These are phyloP conservation scores for Ophiostoma pallidulum DNA, from an alignment of 2,329 filamentous ascomycete genomes.

Conservation along the genomic window DNA sequence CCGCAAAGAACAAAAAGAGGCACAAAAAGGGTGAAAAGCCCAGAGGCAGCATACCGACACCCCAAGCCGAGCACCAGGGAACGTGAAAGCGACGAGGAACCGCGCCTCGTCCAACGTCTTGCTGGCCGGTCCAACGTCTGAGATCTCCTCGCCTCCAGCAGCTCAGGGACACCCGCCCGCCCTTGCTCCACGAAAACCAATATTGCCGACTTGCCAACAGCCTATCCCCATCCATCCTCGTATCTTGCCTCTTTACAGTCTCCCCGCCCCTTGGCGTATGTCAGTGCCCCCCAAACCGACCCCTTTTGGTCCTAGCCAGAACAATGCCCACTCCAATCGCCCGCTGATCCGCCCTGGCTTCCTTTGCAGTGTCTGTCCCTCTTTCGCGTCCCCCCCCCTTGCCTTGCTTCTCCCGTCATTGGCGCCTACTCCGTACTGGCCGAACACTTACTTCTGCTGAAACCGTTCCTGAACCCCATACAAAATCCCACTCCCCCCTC, in stretches of 20 bases:
- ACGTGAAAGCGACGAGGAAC: too few species aligned
- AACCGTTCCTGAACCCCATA: conserved; percentile 10
- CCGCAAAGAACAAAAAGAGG: too few species aligned
- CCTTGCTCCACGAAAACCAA: too few species aligned
- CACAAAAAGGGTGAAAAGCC: too few species aligned
- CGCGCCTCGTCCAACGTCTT: too few species aligned
- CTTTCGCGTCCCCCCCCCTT: background rate
- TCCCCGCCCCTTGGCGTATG: conserved; percentile 2
- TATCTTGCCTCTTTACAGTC: background rate
- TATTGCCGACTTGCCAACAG: too few species aligned
- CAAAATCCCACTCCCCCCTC: background rate
- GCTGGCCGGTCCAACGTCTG: too few species aligned
- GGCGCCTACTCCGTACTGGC: background rate
- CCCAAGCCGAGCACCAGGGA: too few species aligned
- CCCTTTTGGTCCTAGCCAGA: background rate
- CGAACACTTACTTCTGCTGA: conserved; percentile 5
- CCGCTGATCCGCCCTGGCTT: background rate
- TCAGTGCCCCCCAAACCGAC: conserved; percentile 1
- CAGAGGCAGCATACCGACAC: too few species aligned
- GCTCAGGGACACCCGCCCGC: too few species aligned
- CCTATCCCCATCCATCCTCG: background rate
- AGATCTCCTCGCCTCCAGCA: too few species aligned
- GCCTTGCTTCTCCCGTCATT: background rate
- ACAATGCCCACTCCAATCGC: background rate
- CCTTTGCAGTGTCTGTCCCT: background rate